Evolutionary conservation across 2,329 filamentous ascomycete genomes (phyloP).

Genomic region (Bipolaris gigantea): DNA sequence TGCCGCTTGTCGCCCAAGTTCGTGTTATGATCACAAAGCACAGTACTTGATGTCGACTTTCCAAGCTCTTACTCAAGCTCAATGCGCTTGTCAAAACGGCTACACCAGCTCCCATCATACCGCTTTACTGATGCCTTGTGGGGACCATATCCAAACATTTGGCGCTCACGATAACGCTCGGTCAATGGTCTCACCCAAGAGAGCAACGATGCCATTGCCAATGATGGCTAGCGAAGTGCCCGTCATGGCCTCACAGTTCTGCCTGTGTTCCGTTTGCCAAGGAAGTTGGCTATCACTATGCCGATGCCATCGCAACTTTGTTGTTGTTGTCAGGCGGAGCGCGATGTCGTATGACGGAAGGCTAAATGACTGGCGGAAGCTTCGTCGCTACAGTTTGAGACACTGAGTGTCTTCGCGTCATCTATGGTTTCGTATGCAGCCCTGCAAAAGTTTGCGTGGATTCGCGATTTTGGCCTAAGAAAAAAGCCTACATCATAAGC

Average conservation of each 20-base stretch:
- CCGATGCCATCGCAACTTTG: background rate
- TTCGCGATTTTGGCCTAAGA: background rate
- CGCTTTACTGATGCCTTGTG: background rate
- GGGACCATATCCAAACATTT: background rate
- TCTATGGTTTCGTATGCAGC: background rate
- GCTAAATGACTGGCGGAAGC: too few species aligned
- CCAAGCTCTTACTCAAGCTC: background rate
- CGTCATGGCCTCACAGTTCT: background rate
- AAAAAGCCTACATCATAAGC: background rate
- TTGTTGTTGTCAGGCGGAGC: background rate
- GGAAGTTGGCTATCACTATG: background rate
- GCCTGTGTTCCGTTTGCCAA: background rate
- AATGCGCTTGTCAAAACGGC: background rate
- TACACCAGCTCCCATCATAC: background rate
- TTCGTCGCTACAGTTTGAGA: background rate
- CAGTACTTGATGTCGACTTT: background rate
- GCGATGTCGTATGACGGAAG: background rate
- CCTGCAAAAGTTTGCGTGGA: background rate
- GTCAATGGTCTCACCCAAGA: background rate
- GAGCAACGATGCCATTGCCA: background rate
- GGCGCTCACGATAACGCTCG: background rate
- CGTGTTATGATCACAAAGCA: background rate
- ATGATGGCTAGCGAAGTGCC: background rate
- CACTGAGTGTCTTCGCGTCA: background rate
- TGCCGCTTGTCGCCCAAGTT: background rate